Base-by-base conservation (phyloP, 805 yeast species). In the Nadsonia fulvescens region DNA sequence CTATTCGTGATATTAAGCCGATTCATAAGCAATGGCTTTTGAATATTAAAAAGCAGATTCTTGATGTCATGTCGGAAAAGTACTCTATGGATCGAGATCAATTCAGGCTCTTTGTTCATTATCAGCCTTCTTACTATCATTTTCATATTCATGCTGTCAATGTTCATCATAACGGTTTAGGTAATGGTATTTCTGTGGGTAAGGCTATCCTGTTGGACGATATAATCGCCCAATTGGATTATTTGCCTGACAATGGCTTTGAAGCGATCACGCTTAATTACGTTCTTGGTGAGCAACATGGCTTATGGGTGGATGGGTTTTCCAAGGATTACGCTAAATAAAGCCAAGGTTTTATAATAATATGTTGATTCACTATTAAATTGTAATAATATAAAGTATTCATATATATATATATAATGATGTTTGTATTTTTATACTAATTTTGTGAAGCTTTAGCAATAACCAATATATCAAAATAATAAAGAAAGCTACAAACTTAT, bases 111-210 rank as follows among this genome's bases (percentile, higher is more conserved):
- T 89, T 77, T 43, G 62, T 89, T 25, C 98, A 89, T 38, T 54
- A 89, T 48, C 96, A 83, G 37, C 98, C 98, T 1, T 76, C 93
- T 0, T 89, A 86, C 47, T 89, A 89, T 44, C 96, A 89, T 43
- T 74, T 89, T 56, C 98, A 89, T 45, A 63, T 89, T 10, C 98
- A 89, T 46, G 72, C 79, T 10, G 93, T 81, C 11, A 74, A 77
- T 40, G 58, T 76, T 5, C 58, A 51, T 11, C 77, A 77, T 38
- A 67, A 29, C 70, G 81, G 23, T 61, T 63, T 36, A 68, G 91
- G 24, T 61, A 25, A 20, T 23, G 20, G 28, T 15, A 24, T 22
- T 17, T 6, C 22, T 17, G 77, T 40, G 49, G 96, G 96, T 2
- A 76, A 75, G 40, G 93, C 95, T 2, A 58, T 79, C 12, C 51